A percentile compares a stretch with the other conserved stretches of the same genome.
phyloP scores from a whole-genome alignment of 352 stramenopile species.

The Albugo candida region DNA sequence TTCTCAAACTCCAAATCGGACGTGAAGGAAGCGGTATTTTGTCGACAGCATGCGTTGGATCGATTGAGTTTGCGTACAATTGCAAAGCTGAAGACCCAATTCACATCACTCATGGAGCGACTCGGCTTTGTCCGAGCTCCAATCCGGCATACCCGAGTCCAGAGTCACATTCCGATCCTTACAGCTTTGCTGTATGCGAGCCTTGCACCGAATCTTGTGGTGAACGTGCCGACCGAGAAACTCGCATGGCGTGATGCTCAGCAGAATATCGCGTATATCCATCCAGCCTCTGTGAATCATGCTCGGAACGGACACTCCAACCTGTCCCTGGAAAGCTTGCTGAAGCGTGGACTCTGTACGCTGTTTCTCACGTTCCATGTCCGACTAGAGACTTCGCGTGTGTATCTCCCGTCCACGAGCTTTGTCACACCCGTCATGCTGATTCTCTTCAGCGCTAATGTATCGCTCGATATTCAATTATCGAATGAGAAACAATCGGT shows the following conservation, averaged over 20 bases:
- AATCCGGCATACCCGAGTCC: conserved; percentile 13
- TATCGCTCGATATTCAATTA: too few species aligned
- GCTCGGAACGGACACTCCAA: conserved; percentile 30
- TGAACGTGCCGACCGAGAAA: conserved; percentile 7
- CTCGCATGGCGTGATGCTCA: conserved; percentile 17
- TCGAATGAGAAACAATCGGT: too few species aligned
- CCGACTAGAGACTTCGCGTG: conserved; percentile 68
- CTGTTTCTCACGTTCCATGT: conserved; percentile 56
- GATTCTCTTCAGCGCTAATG: too few species aligned
- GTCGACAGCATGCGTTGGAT: conserved; percentile 41
- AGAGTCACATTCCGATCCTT: conserved; percentile 22
- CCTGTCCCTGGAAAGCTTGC: conserved; percentile 49
- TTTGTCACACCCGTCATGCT: too few species aligned
- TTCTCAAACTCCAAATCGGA: conserved; percentile 7
- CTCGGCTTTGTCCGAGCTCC: conserved; percentile 21
- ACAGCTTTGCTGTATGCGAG: conserved; percentile 50
- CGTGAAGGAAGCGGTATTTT: conserved; percentile 36
- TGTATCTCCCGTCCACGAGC: conserved; percentile 30
- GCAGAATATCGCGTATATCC: conserved; percentile 8
- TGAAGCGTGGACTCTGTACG: conserved; percentile 15
- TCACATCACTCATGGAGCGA: conserved; percentile 35
- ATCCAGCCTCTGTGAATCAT: conserved; percentile 19
- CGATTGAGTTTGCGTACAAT: conserved; percentile 33
- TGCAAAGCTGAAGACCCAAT: conserved; percentile 57
- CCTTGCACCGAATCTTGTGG: conserved; percentile 85